Evolutionary conservation across 805 yeast genomes (phyloP).

Genomic region (Cyberlindnera xylosilytica): DNA sequence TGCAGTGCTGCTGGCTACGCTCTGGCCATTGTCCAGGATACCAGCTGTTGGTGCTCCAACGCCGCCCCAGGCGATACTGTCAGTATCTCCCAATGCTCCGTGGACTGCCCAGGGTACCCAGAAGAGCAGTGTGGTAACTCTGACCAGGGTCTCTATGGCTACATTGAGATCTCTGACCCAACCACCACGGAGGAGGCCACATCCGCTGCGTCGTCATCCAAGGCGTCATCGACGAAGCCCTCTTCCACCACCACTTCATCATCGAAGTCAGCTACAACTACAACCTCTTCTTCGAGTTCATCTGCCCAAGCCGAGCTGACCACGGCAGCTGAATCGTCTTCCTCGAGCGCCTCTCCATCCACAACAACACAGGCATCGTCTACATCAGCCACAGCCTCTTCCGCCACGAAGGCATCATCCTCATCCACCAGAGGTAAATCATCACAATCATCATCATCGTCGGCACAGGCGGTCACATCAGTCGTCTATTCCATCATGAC

Average conservation of each 20-base stretch:
- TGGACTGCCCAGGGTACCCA: conserved; percentile 43
- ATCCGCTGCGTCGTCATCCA: background rate
- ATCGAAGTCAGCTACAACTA: conserved; percentile 3
- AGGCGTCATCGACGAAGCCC: background rate
- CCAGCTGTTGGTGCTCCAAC: conserved; percentile 62
- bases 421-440: conserved; percentile 20
- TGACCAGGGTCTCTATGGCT: conserved; percentile 47
- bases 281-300: no score
- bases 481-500: conserved; percentile 34
- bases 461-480: conserved; percentile 28
- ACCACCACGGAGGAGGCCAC: conserved; percentile 1
- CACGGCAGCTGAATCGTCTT: conserved; percentile 2
- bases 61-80: conserved; percentile 42
- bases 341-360: conserved; percentile 3
- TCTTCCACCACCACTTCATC: conserved; percentile 7
- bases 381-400: conserved; percentile 11
- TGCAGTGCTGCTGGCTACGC: conserved; percentile 42
- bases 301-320: no score
- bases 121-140: conserved; percentile 42
- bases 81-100: conserved; percentile 30
- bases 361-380: conserved; percentile 9
- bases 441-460: conserved; percentile 24
- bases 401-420: conserved; percentile 17
- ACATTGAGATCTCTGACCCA: conserved; percentile 32
- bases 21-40: conserved; percentile 51